These are phyloP conservation scores for Wickerhamiella azymoides DNA, from an alignment of 805 yeast genomes.

Conservation along the genomic window DNA sequence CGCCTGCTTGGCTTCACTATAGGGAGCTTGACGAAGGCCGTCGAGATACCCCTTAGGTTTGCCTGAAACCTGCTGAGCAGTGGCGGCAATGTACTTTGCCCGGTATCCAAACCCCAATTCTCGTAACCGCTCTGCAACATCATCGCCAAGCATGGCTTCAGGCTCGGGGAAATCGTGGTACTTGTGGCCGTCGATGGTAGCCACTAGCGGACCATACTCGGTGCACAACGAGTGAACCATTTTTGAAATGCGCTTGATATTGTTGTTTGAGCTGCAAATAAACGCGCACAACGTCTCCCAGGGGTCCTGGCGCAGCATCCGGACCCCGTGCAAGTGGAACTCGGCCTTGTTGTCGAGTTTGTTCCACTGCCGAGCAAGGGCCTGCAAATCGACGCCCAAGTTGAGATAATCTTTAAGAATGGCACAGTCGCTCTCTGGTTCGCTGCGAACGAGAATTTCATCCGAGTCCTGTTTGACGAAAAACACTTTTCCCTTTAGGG, in stretches of 20 bases:
- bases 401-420: slow-evolving; percentile 49
- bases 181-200: slow-evolving; percentile 36
- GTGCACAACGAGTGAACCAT: slow-evolving; percentile 74
- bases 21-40: slow-evolving; percentile 33
- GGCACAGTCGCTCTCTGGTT: slow-evolving; percentile 22
- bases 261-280: slow-evolving; percentile 92
- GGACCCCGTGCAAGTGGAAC: slow-evolving; percentile 44
- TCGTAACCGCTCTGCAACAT: slow-evolving; percentile 35
- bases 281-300: slow-evolving; percentile 90
- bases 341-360: slow-evolving; percentile 30
- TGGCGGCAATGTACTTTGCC: slow-evolving; percentile 71
- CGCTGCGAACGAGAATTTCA: slow-evolving; percentile 33
- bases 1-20: slow-evolving; percentile 41
- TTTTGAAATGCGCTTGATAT: slow-evolving; percentile 80
- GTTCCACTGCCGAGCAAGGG: slow-evolving; percentile 51
- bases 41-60: slow-evolving; percentile 27
- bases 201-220: slow-evolving; percentile 53
- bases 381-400: slow-evolving; percentile 38
- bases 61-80: slow-evolving; percentile 44
- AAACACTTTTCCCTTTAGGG: slow-evolving; percentile 45
- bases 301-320: slow-evolving; percentile 86
- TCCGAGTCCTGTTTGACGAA: slow-evolving; percentile 47
- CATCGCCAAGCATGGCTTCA: slow-evolving; percentile 29
- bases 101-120: slow-evolving; percentile 67
- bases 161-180: slow-evolving; percentile 71